These are phyloP conservation scores for Nothophaeocryptopus gaeumannii DNA, from an alignment of 2,329 filamentous ascomycete species.

Conservation along the genomic window DNA sequence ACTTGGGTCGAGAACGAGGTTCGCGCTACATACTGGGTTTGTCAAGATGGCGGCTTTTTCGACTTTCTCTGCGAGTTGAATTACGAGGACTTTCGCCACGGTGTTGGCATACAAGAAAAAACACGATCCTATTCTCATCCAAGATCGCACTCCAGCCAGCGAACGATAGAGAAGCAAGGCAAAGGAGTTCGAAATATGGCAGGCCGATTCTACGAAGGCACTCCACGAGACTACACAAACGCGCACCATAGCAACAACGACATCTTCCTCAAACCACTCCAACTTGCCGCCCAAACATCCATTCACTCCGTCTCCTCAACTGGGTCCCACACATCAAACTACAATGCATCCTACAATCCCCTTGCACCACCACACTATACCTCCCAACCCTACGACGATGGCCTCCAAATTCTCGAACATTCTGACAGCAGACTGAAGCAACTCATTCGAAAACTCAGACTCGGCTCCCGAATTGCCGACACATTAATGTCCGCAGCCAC, in stretches of 20 bases:
- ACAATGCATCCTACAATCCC: not conserved
- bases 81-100: no score
- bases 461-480: slow-evolving; percentile 37
- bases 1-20: no score
- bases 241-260: not conserved
- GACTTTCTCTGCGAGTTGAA: no score
- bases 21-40: no score
- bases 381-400: not conserved
- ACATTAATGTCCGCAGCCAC: slow-evolving; percentile 36
- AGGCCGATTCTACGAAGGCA: slow-evolving; percentile 1
- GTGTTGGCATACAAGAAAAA: no score
- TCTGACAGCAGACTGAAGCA: slow-evolving; percentile 34
- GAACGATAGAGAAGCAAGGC: no score
- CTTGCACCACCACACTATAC: not conserved
- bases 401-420: not conserved
- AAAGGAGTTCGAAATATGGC: not conserved
- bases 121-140: no score
- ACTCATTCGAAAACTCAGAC: slow-evolving; percentile 38
- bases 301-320: not conserved
- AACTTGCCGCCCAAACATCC: not conserved
- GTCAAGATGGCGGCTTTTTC: no score
- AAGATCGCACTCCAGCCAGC: no score
- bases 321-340: not conserved
- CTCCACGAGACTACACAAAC: no score
- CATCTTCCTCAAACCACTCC: slow-evolving; percentile 1